Evolutionary conservation across 2,329 filamentous ascomycete genomes (phyloP).

Genomic region (Neonectria coccinea): DNA sequence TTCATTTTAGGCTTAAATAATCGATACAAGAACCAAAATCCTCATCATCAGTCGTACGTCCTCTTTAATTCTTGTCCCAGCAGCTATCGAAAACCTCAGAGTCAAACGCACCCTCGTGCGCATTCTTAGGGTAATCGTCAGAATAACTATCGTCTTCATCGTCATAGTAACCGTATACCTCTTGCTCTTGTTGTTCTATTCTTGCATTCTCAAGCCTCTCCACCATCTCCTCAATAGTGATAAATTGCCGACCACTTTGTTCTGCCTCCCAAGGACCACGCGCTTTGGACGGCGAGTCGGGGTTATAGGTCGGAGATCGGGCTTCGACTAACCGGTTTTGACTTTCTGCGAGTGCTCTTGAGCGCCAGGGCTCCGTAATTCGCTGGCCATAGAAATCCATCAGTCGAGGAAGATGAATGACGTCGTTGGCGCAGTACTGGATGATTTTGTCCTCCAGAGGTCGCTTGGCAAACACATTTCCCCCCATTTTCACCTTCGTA

Average conservation of each 20-base stretch:
- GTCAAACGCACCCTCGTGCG: too few species aligned
- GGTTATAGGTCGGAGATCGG: background rate
- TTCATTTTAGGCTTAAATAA: too few species aligned
- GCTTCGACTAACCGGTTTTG: background rate
- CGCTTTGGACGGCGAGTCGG: background rate
- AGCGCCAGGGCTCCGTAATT: background rate
- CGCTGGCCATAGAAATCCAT: background rate
- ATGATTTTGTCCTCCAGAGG: constrained; percentile 2
- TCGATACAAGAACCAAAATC: too few species aligned
- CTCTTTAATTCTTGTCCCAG: too few species aligned
- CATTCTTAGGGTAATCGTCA: too few species aligned
- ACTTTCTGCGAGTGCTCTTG: background rate
- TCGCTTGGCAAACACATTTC: constrained; percentile 2
- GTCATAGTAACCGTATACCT: too few species aligned
- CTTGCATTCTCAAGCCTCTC: background rate
- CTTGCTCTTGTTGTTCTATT: background rate
- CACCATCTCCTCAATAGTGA: background rate
- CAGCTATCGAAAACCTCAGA: too few species aligned
- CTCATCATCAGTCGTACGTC: too few species aligned
- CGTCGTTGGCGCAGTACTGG: constrained; percentile 15
- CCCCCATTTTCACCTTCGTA: background rate
- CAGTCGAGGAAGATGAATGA: constrained; percentile 8
- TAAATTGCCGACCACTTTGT: background rate
- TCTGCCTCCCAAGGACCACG: background rate
- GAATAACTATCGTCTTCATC: too few species aligned